Base-by-base conservation (phyloP, 1,284 basidiomycete species). In the Hypsizygus ulmarius region DNA sequence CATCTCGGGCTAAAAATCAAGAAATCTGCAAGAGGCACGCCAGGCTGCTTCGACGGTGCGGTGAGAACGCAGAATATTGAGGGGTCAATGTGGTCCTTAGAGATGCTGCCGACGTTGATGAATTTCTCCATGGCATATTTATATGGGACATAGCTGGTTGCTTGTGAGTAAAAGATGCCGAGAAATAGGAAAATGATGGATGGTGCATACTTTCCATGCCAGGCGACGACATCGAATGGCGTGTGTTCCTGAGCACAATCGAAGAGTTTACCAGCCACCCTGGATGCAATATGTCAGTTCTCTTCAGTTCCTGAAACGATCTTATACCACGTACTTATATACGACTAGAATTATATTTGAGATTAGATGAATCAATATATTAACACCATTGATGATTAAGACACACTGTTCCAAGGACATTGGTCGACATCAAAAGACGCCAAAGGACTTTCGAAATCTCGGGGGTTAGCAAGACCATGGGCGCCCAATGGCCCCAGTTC, bases 191-290 rank as follows among this genome's bases (percentile, higher is more conserved):
- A 43, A 18, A 33, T 14, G 29, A 30, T 37, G 6, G n/a, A 34
- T 12, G 9, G 6, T 2, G 65, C 78, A 49, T 59, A 81, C 80
- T 80, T 82, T 64, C 81, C 81, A 45, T 79, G 75, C 78, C 79
- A 86, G 0, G 83, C 82, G 37, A 87, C 84, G 25, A 87, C 84
- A 58, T 88, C 85, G 62, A 86, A 87, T 0, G 84, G 83, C 1
- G 83, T 83, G 60, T 86, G 82, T 38, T 81, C 72, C 56, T 86
- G 83, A 40, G 68, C 67, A 57, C 78, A 82, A 5, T 65, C 61
- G 59, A 79, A 82, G 11, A 83, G 64, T 59, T 79, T 67, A 5
- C 82, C 82, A 50, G 73, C 69, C 18, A 85, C 72, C 62, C 80
- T 82, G 58, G 52, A 58, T 48, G 37, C 14, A 2, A 14, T 35